Evolutionary conservation across 805 yeast genomes (phyloP), one percentile per base, ranked within the genome.

Genomic region (Scheffersomyces ergatensis): DNA sequence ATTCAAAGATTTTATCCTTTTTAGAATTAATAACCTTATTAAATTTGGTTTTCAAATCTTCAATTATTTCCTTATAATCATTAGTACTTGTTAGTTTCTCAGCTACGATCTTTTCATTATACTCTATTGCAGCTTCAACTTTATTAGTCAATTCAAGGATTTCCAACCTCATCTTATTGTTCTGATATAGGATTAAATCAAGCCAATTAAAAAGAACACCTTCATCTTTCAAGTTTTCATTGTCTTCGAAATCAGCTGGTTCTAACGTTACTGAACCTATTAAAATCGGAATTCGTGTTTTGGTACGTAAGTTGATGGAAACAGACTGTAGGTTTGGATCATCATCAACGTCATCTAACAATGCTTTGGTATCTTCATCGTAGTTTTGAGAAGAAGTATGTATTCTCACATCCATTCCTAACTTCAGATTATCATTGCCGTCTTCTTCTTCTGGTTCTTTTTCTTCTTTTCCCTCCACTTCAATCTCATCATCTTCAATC

Each of bases 1-100:
- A 55, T 27, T 58, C 50, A 54, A 62, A 49, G 14, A 63, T 65
- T 41, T 45, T 55, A 31, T 51, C 55, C 42, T 65, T 65, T 41
- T 65, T 65, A 11, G 58, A 38, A 43, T 59, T 56, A 18, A 64
- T 49, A 11, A 62, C 44, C 33, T 49, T 51, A 25, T 55, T 54
- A 36, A 62, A 62, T 42, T 59, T 58, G 9, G 35, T 37, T 39
- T 61, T 58, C 13, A 61, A 34, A 41, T 61, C 63, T 8, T 51
- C 44, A 9, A 58, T 42, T 4, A 60, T 51, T 6, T 29, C 32
- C 29, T 30, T 30, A 12, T 25, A 12, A 15, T 46, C 41, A 34
- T 52, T 53, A 21, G 43, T 47, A 19, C 48, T 42, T 6, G 27
- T 32, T 15, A 48, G 50, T 24, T 43, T 45, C 13, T 48, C 43